These are phyloP conservation scores for Penicillium sp. DNA, from an alignment of 2,329 filamentous ascomycete genomes.

Conservation along the genomic window DNA sequence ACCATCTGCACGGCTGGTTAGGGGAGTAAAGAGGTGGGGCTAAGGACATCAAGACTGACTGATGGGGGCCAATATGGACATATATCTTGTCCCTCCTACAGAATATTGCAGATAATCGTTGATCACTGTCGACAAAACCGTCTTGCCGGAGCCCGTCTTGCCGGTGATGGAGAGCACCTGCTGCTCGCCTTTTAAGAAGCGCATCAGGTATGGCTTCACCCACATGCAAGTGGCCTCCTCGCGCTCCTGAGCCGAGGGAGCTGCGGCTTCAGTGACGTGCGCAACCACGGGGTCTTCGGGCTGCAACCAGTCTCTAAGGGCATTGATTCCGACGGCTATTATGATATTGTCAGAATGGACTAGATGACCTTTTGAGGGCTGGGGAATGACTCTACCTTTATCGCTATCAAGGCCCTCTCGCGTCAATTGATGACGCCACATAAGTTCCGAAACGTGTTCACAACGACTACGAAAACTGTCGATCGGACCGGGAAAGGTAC, in stretches of 20 bases:
- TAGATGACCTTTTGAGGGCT: background rate
- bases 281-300: slow-evolving; percentile 42
- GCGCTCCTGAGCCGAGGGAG: slow-evolving; percentile 34
- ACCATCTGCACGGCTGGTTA: slow-evolving; percentile 11
- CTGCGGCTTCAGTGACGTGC: slow-evolving; percentile 38
- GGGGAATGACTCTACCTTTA: background rate
- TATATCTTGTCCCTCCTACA: slow-evolving; percentile 30
- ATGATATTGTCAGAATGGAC: background rate
- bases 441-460: slow-evolving; percentile 30
- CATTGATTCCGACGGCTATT: background rate
- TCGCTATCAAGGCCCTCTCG: slow-evolving; percentile 17
- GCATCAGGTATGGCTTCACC: slow-evolving; percentile 43
- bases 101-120: slow-evolving; percentile 34
- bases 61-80: slow-evolving; percentile 32
- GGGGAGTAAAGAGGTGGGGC: background rate
- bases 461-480: slow-evolving; percentile 31
- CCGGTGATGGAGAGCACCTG: slow-evolving; percentile 40
- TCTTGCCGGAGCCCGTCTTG: slow-evolving; percentile 34
- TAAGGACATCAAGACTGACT: slow-evolving; percentile 4
- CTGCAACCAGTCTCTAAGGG: slow-evolving; percentile 29
- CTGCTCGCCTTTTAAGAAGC: slow-evolving; percentile 42
- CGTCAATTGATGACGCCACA: slow-evolving; percentile 35
- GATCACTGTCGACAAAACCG: slow-evolving; percentile 33
- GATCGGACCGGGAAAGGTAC: slow-evolving; percentile 31
- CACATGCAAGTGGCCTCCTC: slow-evolving; percentile 49